Evolutionary conservation across 495 filamentous ascomycete species (phyloP).

Genomic region (Astrothelium macrocarpum): DNA sequence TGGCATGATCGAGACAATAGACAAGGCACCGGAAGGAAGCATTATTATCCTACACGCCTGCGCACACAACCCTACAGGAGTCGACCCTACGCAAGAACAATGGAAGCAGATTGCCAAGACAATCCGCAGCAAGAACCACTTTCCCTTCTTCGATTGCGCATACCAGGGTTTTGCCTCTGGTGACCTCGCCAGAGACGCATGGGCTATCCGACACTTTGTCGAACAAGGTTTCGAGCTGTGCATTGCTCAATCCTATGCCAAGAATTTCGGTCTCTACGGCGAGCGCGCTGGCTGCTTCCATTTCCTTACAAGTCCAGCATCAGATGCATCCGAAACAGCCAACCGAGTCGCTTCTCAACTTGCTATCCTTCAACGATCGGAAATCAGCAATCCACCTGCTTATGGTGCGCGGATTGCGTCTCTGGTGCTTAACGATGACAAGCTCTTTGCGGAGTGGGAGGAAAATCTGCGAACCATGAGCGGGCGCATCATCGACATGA

Average conservation of each 20-base stretch:
- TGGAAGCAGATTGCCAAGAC: slow-evolving; percentile 81
- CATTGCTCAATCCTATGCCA: slow-evolving; percentile 92
- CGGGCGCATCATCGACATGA: slow-evolving; percentile 86
- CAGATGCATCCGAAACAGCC: slow-evolving; percentile 53
- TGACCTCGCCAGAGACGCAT: slow-evolving; percentile 72
- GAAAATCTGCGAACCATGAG: slow-evolving; percentile 88
- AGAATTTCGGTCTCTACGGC: slow-evolving; percentile 98
- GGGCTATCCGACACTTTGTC: slow-evolving; percentile 87
- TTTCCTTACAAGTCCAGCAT: slow-evolving; percentile 66
- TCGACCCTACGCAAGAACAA: slow-evolving; percentile 88
- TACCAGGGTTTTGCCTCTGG: slow-evolving; percentile 98
- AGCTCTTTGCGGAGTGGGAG: slow-evolving; percentile 88
- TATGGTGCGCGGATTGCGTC: slow-evolving; percentile 87
- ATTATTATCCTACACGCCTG: slow-evolving; percentile 93
- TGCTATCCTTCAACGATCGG: slow-evolving; percentile 87
- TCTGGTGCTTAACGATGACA: slow-evolving; percentile 68
- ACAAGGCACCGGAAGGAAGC: slow-evolving; percentile 60
- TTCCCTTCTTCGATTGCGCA: slow-evolving; percentile 97
- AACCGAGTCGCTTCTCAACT: slow-evolving; percentile 73
- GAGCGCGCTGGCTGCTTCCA: slow-evolving; percentile 96
- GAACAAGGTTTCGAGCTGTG: slow-evolving; percentile 92
- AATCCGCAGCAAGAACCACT: slow-evolving; percentile 66
- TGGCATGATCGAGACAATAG: slow-evolving; percentile 65
- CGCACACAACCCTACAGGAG: slow-evolving; percentile 96
- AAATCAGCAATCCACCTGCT: slow-evolving; percentile 93